phyloP scores from a whole-genome alignment of 2,329 filamentous ascomycete genomes.

The Pseudogymnoascus verrucosus region DNA sequence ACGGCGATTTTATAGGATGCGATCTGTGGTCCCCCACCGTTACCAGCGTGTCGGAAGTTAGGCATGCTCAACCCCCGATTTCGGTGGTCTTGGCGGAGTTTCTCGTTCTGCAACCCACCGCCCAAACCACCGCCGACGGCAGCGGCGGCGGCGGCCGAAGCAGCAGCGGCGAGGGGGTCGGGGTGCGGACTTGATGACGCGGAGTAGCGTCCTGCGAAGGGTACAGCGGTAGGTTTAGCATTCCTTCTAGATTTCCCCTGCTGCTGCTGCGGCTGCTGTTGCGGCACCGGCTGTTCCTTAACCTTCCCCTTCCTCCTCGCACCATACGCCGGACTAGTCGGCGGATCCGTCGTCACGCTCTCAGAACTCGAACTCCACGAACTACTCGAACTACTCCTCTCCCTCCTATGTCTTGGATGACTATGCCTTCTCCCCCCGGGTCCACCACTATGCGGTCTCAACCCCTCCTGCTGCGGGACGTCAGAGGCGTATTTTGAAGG shows the following conservation, averaged over 20 bases:
- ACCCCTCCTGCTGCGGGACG: not conserved
- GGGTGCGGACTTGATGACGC: not conserved
- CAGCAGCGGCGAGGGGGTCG: not conserved
- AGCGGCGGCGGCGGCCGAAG: not conserved
- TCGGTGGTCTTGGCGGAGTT: not conserved
- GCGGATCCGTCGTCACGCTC: not conserved
- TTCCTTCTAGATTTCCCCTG: not conserved
- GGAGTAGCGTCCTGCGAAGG: not conserved
- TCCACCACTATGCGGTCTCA: not conserved
- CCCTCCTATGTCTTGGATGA: not conserved
- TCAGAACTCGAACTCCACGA: not conserved
- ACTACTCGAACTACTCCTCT: not conserved
- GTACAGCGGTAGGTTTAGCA: not conserved
- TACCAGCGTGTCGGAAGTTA: not conserved
- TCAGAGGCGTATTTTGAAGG: not conserved
- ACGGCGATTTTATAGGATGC: slow-evolving; percentile 16
- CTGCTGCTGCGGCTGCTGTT: not conserved
- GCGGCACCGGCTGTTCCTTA: not conserved
- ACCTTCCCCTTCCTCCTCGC: not conserved
- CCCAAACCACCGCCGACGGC: not conserved
- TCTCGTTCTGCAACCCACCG: not conserved
- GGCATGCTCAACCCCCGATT: not conserved
- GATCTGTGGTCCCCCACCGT: not conserved
- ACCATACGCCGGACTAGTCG: not conserved
- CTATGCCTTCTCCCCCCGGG: not conserved